A percentile compares a stretch with the other conserved stretches of the same genome.
Evolutionary conservation across 768 basidiomycete genomes (phyloP).

Genomic region (Lyophyllum atratum): DNA sequence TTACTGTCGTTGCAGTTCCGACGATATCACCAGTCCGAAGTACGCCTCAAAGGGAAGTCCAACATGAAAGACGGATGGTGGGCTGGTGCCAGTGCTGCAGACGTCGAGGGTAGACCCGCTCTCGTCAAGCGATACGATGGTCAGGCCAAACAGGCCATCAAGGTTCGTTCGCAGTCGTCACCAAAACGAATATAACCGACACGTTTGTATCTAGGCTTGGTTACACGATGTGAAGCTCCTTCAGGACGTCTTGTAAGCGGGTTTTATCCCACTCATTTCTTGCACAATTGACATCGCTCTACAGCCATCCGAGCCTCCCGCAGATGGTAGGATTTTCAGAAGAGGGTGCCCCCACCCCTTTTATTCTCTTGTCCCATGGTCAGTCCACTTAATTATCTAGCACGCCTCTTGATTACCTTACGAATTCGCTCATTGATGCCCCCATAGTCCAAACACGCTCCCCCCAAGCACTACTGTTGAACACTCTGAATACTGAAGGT

Average conservation of each 20-base stretch:
- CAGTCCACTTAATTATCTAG: neutral
- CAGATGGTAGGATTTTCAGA: conserved; percentile 54
- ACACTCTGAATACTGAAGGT: conserved; percentile 34
- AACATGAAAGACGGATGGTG: conserved; percentile 49
- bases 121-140: conserved; percentile 49
- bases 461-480: conserved; percentile 39
- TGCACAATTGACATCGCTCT: neutral
- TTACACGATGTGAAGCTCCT: conserved; percentile 49
- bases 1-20: conserved; percentile 35
- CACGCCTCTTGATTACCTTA: neutral
- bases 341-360: conserved; percentile 45
- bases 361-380: conserved; percentile 55
- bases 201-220: conserved; percentile 39
- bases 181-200: neutral
- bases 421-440: neutral
- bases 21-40: conserved; percentile 52
- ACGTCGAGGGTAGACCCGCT: conserved; percentile 39
- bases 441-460: conserved; percentile 42
- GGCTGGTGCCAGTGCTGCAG: conserved; percentile 41
- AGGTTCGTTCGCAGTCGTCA: conserved; percentile 20
- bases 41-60: conserved; percentile 37
- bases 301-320: conserved; percentile 53
- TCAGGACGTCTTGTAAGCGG: conserved; percentile 49
- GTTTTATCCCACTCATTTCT: neutral
- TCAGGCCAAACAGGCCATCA: conserved; percentile 28